Base-by-base conservation (phyloP, 345 rosid genomes). In the Ceriops decandra region DNA sequence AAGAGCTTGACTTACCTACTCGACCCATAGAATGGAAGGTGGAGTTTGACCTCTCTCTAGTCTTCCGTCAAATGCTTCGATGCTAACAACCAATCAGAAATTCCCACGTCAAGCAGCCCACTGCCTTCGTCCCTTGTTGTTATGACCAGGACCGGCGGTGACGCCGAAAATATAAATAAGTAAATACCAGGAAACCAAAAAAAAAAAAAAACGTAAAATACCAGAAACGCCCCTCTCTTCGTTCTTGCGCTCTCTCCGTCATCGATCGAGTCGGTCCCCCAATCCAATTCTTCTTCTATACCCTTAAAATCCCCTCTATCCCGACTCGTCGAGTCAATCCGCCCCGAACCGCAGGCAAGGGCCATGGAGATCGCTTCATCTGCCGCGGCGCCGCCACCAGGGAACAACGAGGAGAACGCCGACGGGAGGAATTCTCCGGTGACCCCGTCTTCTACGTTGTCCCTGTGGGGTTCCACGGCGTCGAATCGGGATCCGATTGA, bases 351-450 rank as follows among this genome's bases (percentile, higher is more conserved):
- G 5, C 67, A 13, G 24, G 33, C 6, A 24, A 46, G 21, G 49
- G 7, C 35, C 60, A 86, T 86, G 90, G 86, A 86, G 80, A 86
- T 86, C 79, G 78, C 72, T 47, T 77, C 78, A 63, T 80, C 77
- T 66, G 62, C 63, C 67, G 69, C 73, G 61, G 73, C 71, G 24
- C 66, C 76, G 21, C 49, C 64, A 62, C 57, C n/a, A 47, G 54
- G 26, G 69, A 20, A 38, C 46, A 8, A 38, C 46, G 46, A 38
- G 46, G 76, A 54, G 32, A 36, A 46, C 57, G 35, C 32, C 28
- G 63, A 62, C 30, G n/a, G 68, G 20, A 17, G 32, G 17, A 68
- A 64, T 49, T 22, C 60, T 5, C 42, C n/a, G 60, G 19, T 31
- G 21, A 19, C 59, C 19, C 5, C 67, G 16, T 59, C 74, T 13